Evolutionary conservation across 306 rosid genomes (phyloP).

Genomic region (Canavalia ensiformis): DNA sequence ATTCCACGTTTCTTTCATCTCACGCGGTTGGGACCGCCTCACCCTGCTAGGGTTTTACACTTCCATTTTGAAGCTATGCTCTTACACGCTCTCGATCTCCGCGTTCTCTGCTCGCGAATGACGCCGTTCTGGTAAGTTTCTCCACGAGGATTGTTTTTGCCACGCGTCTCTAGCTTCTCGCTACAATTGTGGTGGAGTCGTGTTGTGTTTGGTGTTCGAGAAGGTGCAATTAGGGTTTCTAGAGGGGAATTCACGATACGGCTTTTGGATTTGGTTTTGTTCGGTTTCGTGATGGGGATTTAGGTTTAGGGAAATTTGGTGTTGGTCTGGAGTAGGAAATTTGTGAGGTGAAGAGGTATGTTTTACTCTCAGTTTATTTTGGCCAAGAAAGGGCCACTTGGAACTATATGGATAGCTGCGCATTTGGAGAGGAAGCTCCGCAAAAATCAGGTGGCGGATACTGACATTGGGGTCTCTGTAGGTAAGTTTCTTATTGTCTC

Average conservation of each 20-base stretch:
- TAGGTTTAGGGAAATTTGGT: slow-evolving; percentile 16
- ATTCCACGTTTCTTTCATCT: background rate
- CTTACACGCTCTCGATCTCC: background rate
- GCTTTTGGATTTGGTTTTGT: background rate
- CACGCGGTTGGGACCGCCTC: background rate
- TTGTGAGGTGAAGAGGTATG: slow-evolving; percentile 61
- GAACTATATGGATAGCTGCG: slow-evolving; percentile 99
- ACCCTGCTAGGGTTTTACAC: background rate
- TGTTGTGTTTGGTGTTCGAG: background rate
- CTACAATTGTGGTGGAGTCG: background rate
- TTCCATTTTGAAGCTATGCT: background rate
- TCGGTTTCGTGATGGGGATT: slow-evolving; percentile 35
- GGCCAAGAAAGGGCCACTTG: slow-evolving; percentile 99
- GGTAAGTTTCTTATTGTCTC: slow-evolving; percentile 66
- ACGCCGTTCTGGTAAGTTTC: background rate
- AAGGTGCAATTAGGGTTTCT: slow-evolving; percentile 50
- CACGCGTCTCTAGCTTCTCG: background rate
- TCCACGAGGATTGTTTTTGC: background rate
- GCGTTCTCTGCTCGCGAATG: background rate
- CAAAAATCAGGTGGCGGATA: slow-evolving; percentile 98
- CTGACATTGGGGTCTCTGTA: slow-evolving; percentile 96
- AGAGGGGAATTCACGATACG: slow-evolving; percentile 8
- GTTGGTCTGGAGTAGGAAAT: slow-evolving; percentile 48
- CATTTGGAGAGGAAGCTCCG: slow-evolving; percentile 99
- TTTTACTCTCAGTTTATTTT: slow-evolving; percentile 98